Conservation (phyloP, 768 basidiomycete species). For the Mycena vitilis region DNA sequence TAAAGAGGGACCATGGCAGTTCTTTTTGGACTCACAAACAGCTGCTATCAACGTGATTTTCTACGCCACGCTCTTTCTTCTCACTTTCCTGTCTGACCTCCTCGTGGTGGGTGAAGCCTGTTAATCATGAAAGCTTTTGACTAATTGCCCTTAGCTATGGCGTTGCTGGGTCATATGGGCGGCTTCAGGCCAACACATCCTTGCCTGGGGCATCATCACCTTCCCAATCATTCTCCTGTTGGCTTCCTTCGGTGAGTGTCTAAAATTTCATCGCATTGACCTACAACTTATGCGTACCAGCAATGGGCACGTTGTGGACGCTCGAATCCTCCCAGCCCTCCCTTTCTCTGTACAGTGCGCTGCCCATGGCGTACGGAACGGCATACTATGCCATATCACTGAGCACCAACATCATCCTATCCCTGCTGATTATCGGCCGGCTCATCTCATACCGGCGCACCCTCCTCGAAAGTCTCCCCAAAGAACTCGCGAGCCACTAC, state of each 20-base stretch:
- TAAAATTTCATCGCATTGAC: too few species aligned
- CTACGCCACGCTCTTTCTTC: slow-evolving; percentile 54
- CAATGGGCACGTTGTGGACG: slow-evolving; percentile 56
- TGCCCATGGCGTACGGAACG: slow-evolving; percentile 51
- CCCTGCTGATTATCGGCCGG: slow-evolving; percentile 51
- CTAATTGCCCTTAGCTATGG: slow-evolving; percentile 49
- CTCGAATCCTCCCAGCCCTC: slow-evolving; percentile 55
- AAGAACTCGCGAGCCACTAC: slow-evolving; percentile 50
- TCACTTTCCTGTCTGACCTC: slow-evolving; percentile 56
- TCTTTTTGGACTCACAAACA: slow-evolving; percentile 55
- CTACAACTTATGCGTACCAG: slow-evolving; percentile 36
- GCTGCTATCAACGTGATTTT: slow-evolving; percentile 57
- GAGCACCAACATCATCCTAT: slow-evolving; percentile 54
- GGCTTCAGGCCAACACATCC: slow-evolving; percentile 43
- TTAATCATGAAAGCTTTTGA: neutral
- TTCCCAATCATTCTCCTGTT: slow-evolving; percentile 53
- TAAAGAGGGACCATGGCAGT: slow-evolving; percentile 53
- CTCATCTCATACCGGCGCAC: slow-evolving; percentile 48
- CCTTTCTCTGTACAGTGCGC: slow-evolving; percentile 51
- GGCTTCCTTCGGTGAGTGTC: slow-evolving; percentile 54
- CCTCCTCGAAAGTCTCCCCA: slow-evolving; percentile 45
- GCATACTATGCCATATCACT: slow-evolving; percentile 54
- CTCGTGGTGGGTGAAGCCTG: slow-evolving; percentile 49
- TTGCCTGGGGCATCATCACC: slow-evolving; percentile 47
- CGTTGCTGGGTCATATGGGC: slow-evolving; percentile 61